A percentile compares a stretch with the other conserved stretches of the same genome.
Conservation (phyloP, 1,139 yeast species). For the Eremothecium gossypii region DNA sequence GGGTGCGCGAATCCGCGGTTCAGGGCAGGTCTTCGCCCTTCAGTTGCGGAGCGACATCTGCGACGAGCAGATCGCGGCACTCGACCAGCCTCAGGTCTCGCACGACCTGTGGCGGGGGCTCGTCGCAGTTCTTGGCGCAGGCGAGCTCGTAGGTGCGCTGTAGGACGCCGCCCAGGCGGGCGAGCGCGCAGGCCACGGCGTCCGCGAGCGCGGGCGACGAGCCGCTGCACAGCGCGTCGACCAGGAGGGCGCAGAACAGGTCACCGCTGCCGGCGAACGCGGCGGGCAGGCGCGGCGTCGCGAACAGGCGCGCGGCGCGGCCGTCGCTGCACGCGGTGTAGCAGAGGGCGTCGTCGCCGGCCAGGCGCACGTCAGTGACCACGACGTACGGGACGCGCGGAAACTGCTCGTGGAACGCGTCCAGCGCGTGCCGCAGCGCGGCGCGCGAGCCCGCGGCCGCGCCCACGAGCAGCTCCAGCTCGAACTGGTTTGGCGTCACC, state of each 20-base stretch:
- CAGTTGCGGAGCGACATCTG: not conserved
- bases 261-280: slow-evolving; percentile 94
- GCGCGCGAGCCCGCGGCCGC: slow-evolving; percentile 36
- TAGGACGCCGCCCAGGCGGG: slow-evolving; percentile 30
- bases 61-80: not conserved
- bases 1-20: no score
- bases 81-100: not conserved
- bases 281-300: slow-evolving; percentile 51
- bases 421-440: slow-evolving; percentile 40
- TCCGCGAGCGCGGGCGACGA: slow-evolving; percentile 10
- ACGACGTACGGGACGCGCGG: slow-evolving; percentile 53
- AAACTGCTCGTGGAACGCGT: slow-evolving; percentile 40
- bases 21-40: no score
- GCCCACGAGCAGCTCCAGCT: slow-evolving; percentile 64
- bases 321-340: slow-evolving; percentile 44
- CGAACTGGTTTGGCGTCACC: slow-evolving; percentile 88
- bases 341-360: slow-evolving; percentile 28
- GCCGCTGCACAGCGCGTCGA: slow-evolving; percentile 39
- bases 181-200: slow-evolving; percentile 28
- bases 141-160: slow-evolving; percentile 26
- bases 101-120: not conserved
- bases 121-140: not conserved
- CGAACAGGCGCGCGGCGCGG: slow-evolving; percentile 31
- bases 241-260: slow-evolving; percentile 66
- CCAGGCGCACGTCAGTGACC: slow-evolving; percentile 48